These are phyloP conservation scores for Paraconiothyrium brasiliense DNA, from an alignment of 2,329 filamentous ascomycete genomes.

Conservation along the genomic window DNA sequence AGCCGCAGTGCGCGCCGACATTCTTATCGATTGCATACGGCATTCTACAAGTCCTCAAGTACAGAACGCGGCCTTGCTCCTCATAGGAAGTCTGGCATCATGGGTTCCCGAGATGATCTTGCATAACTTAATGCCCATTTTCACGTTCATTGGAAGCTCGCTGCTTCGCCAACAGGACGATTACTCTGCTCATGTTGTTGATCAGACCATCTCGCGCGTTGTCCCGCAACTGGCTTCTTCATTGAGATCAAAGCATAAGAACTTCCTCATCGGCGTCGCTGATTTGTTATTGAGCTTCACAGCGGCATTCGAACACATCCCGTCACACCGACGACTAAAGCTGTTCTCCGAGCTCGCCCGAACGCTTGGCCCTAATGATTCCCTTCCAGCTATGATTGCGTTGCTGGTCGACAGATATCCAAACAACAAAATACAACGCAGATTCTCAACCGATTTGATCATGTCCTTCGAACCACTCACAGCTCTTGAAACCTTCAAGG, in stretches of 20 bases:
- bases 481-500: conserved; percentile 80
- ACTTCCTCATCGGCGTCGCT: conserved; percentile 81
- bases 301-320: conserved; percentile 95
- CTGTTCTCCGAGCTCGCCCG: conserved; percentile 86
- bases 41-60: conserved; percentile 92
- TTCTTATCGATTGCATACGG: conserved; percentile 93
- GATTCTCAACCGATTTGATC: conserved; percentile 79
- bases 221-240: conserved; percentile 91
- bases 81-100: conserved; percentile 86
- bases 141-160: conserved; percentile 96
- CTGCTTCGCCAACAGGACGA: conserved; percentile 93
- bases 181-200: conserved; percentile 95
- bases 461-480: conserved; percentile 75
- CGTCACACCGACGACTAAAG: conserved; percentile 80
- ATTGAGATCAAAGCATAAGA: conserved; percentile 78
- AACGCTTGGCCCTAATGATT: conserved; percentile 85
- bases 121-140: conserved; percentile 98
- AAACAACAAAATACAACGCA: conserved; percentile 74
- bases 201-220: conserved; percentile 89
- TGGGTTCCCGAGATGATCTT: conserved; percentile 90
- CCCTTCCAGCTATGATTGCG: conserved; percentile 84
- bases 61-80: conserved; percentile 86
- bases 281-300: conserved; percentile 96
- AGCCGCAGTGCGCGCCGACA: conserved; percentile 82
- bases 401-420: conserved; percentile 93